Percentiles rank a stretch among this genome's conserved stretches.
Evolutionary conservation across 805 yeast genomes (phyloP).

Genomic region (Debaryomyces castellii): DNA sequence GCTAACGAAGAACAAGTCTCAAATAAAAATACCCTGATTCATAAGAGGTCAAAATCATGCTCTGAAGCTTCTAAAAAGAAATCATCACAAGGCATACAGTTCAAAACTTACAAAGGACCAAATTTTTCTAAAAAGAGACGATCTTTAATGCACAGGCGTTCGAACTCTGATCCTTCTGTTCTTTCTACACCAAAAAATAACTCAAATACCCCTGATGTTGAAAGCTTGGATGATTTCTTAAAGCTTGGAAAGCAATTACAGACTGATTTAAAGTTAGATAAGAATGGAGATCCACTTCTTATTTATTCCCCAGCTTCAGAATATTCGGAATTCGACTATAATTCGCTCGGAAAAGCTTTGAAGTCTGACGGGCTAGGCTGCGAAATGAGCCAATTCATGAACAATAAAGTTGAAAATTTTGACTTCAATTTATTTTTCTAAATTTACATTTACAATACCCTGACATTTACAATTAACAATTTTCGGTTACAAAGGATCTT

Average conservation of each 20-base stretch:
- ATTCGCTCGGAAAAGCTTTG: slow-evolving; percentile 10
- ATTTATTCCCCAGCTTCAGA: slow-evolving; percentile 20
- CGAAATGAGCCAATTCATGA: slow-evolving; percentile 23
- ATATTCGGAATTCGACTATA: slow-evolving; percentile 18
- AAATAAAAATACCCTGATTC: slow-evolving; percentile 3
- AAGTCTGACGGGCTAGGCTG: slow-evolving; percentile 14
- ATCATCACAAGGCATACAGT: slow-evolving; percentile 14
- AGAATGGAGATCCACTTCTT: background rate
- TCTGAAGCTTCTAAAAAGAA: slow-evolving; percentile 13
- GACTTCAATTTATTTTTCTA: slow-evolving; percentile 25
- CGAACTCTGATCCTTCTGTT: slow-evolving; percentile 20
- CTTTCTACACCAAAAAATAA: slow-evolving; percentile 1
- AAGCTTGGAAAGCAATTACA: slow-evolving; percentile 23
- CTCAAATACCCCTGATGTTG: background rate
- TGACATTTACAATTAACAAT: too few species aligned
- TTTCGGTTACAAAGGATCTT: too few species aligned
- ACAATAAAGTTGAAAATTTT: slow-evolving; percentile 25
- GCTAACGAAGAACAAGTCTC: slow-evolving; percentile 5
- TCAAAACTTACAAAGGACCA: slow-evolving; percentile 32
- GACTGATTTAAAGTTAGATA: slow-evolving; percentile 8
- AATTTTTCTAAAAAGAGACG: slow-evolving; percentile 5
- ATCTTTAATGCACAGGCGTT: slow-evolving; percentile 19
- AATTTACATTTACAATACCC: too few species aligned
- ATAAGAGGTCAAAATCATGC: slow-evolving; percentile 28
- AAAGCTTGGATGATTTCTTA: slow-evolving; percentile 28